Base-by-base conservation (phyloP, 257 asterid species). In the Dorcoceras hygrometricum region DNA sequence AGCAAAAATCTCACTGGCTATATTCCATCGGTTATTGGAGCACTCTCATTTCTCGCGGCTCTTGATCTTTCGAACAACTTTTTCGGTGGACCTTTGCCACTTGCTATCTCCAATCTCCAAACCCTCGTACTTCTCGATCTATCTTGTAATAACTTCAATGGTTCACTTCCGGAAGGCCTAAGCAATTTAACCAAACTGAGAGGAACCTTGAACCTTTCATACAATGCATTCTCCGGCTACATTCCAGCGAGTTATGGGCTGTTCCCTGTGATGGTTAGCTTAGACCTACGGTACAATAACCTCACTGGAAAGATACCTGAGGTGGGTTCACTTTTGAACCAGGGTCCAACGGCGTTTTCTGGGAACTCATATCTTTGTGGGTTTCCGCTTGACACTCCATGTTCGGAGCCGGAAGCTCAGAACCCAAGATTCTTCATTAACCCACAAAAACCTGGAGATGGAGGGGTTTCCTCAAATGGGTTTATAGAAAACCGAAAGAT, bases 321-420 rank as follows among this genome's bases (percentile, higher is more conserved):
- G 78, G 85, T 76, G 67, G 99, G 96, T 14, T 81, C 97, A 0
- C 74, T 90, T 59, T 67, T 90, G 63, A 94, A 94, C 78, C 99
- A 94, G 83, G 97, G 99, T 0, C 99, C 99, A 34, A 94, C 99
- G 29, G 99, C 97, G 19, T 94, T 94, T 68, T 72, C 91, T 0
- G 97, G 96, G 51, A 94, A 94, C 66, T 87, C 84, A 8, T 68
- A 67, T 71, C 95, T 94, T 23, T 94, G 99, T 72, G 99, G 99
- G 43, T 94, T 90, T 72, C 99, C 99, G 1, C 74, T 87, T 28
- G 79, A 71, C 22, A 77, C 32, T 39, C 78, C 83, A 16, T 94
- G 99, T 51, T 26, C 78, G 18, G 83, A 66, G 31, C 90, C 91
- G 4, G 89, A 84, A 78, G 89, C 90, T 50, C 80, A 69, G 24